Evolutionary conservation across 441 rosid species (phyloP).

Genomic region (Daphne laureola): DNA sequence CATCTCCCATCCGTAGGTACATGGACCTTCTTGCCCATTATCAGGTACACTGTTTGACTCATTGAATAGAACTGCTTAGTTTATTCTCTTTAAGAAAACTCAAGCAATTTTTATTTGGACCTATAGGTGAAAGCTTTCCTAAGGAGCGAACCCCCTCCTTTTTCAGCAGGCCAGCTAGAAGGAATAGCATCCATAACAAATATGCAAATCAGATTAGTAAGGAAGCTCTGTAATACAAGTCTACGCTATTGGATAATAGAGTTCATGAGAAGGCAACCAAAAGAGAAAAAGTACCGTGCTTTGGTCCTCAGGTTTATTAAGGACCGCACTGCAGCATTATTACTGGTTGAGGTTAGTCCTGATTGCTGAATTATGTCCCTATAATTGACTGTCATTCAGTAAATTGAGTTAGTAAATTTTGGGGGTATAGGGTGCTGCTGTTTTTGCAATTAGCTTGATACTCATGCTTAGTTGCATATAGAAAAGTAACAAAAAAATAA

Average conservation of each 20-base stretch:
- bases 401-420: background rate
- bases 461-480: too few relatives aligned
- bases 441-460: too few relatives aligned
- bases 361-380: background rate
- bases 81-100: constrained; percentile 4
- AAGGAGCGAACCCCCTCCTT: constrained; percentile 74
- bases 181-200: constrained; percentile 70
- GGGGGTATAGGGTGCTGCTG: too few relatives aligned
- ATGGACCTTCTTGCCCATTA: constrained; percentile 97
- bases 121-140: constrained; percentile 78
- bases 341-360: constrained; percentile 67
- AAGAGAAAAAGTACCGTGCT: constrained; percentile 59
- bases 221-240: constrained; percentile 52
- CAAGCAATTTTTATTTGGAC: background rate
- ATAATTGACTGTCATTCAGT: background rate
- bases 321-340: constrained; percentile 69
- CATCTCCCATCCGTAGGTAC: constrained; percentile 95
- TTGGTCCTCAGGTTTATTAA: constrained; percentile 76
- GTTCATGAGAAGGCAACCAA: constrained; percentile 70
- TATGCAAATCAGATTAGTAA: constrained; percentile 52
- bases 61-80: constrained; percentile 2
- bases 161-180: constrained; percentile 87
- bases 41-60: constrained; percentile 43
- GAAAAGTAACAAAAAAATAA: too few relatives aligned
- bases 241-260: constrained; percentile 91